These are phyloP conservation scores for Ensete ventricosum DNA, from an alignment of 176 grass and related monocot species.

Conservation along the genomic window DNA sequence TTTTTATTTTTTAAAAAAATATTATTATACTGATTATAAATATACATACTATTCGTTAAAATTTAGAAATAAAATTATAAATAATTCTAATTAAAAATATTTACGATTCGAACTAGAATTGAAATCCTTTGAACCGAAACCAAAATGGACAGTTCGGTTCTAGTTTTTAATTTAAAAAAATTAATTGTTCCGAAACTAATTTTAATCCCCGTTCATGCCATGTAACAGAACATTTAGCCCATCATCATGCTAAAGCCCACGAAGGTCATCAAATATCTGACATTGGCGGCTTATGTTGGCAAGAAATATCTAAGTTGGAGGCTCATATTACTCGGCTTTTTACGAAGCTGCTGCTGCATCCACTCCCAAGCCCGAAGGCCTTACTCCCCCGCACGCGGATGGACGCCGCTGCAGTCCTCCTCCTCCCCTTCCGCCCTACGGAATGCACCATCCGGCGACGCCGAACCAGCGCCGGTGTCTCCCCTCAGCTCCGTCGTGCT, in stretches of 20 bases:
- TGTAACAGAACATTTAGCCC: not conserved
- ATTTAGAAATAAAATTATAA: too few relatives aligned
- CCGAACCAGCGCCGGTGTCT: not conserved
- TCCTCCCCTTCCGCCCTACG: not conserved
- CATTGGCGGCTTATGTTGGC: not conserved
- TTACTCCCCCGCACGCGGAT: not conserved
- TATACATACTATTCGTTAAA: too few relatives aligned
- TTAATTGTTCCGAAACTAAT: too few relatives aligned
- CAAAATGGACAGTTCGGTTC: too few relatives aligned
- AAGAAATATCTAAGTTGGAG: conserved; percentile 1
- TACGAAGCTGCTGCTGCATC: not conserved
- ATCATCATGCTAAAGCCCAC: not conserved
- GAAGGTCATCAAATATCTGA: not conserved
- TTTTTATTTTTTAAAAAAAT: too few relatives aligned
- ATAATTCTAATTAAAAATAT: too few relatives aligned
- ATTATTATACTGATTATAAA: too few relatives aligned
- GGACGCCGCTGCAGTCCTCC: not conserved
- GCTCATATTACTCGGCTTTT: not conserved
- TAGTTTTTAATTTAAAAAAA: too few relatives aligned
- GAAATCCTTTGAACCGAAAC: too few relatives aligned
- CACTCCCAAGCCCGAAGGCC: too few relatives aligned
- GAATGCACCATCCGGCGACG: not conserved
- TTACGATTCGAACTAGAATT: too few relatives aligned
- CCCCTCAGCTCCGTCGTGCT: not conserved
- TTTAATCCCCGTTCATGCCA: too few relatives aligned